Evolutionary conservation across 2,329 filamentous ascomycete species (phyloP), one percentile per base, ranked within the genome.

Genomic region (Sporothrix pseudoabietina): DNA sequence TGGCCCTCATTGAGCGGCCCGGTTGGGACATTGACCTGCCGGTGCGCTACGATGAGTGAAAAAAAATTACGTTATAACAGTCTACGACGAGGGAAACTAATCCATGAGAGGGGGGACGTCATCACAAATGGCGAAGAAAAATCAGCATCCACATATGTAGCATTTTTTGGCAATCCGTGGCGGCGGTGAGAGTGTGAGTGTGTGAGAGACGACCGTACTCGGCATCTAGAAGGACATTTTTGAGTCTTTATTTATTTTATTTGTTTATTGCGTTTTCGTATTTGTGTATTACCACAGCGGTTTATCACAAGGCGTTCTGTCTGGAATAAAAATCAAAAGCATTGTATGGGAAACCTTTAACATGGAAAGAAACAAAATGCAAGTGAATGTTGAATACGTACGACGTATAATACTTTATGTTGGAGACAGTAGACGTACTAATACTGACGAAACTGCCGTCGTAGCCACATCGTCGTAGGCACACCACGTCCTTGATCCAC

Each of bases 1-100:
- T 98, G 65, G 94, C 94, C 1, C 84, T 98, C 70, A 90, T 98
- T 16, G 95, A 98, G 84, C 86, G 94, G 78, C 94, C 95, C 26
- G 86, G 90, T 77, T 96, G 92, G 89, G 93, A 97, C 81, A 85
- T 94, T 74, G 91, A 94, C 76, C 84, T 94, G 80, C 90, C 92
- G 2, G 90, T 91, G 77, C 86, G 90, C 71, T 95, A 91, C 81
- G 75, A 59, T 6, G 63, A 72, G 22, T 47, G 72, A 14, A 22
- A 22, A 26, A 35, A 35, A 35, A 26, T 26, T 26, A 26, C 26
- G 2, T 26, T 26, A 26, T 26, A 35, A 35, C 35, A 5, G 61
- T n/a, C 3, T 63, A 26, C 0, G 4, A 6, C n/a, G 39, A 30
- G 61, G 26, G 12, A 19, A 44, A 35, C 35, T 4, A 26, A 19